These are phyloP conservation scores for Fusarium protoensiforme DNA, from an alignment of 2,329 filamentous ascomycete genomes.

Conservation along the genomic window DNA sequence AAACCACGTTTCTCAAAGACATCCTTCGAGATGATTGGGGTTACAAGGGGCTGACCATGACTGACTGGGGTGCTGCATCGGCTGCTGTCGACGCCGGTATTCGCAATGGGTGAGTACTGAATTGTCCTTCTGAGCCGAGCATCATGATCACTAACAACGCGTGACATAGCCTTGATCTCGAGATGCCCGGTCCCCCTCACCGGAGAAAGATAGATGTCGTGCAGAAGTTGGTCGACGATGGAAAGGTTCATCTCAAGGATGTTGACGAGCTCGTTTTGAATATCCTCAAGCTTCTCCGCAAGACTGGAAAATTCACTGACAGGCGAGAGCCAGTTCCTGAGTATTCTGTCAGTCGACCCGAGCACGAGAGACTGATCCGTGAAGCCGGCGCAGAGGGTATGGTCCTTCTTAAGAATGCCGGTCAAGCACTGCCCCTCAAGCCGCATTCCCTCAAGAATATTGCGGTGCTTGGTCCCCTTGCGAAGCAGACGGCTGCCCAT, in stretches of 20 bases:
- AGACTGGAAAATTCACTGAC: background rate
- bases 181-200: background rate
- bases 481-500: background rate
- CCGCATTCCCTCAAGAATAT: background rate
- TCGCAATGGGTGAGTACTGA: background rate
- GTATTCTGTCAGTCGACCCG: background rate
- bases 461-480: background rate
- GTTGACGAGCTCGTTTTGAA: background rate
- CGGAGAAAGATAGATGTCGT: background rate
- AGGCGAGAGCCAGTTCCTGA: background rate
- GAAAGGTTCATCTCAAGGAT: background rate
- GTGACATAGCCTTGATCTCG: background rate
- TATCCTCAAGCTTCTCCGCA: background rate
- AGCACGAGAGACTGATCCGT: background rate
- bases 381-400: background rate
- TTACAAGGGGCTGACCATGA: background rate
- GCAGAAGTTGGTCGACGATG: background rate
- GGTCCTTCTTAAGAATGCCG: background rate
- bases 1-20: background rate
- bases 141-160: background rate
- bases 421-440: background rate
- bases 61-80: background rate
- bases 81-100: background rate
- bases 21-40: background rate
- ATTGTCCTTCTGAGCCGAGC: background rate